Conservation (phyloP, 176 grass and related monocot species). For the Avena eriantha region DNA sequence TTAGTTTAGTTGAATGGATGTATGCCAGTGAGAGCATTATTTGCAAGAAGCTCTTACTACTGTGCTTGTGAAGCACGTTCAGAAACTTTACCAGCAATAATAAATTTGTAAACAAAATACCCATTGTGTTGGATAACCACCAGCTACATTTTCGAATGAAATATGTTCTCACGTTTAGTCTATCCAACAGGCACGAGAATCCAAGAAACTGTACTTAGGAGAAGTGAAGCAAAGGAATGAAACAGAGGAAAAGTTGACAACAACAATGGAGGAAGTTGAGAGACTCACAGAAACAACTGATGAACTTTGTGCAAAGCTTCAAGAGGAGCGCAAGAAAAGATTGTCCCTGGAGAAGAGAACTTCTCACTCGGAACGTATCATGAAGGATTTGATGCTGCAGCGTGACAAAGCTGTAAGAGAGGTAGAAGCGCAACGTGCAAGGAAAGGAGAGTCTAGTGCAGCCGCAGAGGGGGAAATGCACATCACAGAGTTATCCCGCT, state of each 20-base stretch:
- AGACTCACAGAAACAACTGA: conserved; percentile 43
- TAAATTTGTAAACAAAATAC: not conserved
- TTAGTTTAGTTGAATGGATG: conserved; percentile 11
- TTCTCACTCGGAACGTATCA: conserved; percentile 40
- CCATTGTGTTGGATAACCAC: conserved; percentile 22
- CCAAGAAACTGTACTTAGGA: conserved; percentile 40
- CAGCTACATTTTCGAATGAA: not conserved
- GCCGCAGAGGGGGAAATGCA: conserved; percentile 1
- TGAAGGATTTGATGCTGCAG: conserved; percentile 60
- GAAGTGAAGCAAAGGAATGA: conserved; percentile 64
- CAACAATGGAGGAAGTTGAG: conserved; percentile 57
- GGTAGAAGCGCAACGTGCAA: conserved; percentile 46
- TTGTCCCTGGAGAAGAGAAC: conserved; percentile 49
- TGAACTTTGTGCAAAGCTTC: conserved; percentile 50
- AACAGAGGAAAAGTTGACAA: conserved; percentile 50
- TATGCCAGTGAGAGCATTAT: not conserved
- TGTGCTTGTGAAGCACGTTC: conserved; percentile 8
- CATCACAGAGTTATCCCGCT: conserved; percentile 56
- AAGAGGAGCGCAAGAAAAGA: conserved; percentile 52
- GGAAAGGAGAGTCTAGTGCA: conserved; percentile 40
- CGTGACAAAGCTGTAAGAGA: conserved; percentile 59
- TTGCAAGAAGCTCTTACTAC: not conserved
- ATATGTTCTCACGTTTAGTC: conserved; percentile 23
- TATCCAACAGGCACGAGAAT: conserved; percentile 45
- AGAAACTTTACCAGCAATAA: conserved; percentile 6